Conservation (phyloP, 2,329 filamentous ascomycete species). For the Diaporthe citri region DNA sequence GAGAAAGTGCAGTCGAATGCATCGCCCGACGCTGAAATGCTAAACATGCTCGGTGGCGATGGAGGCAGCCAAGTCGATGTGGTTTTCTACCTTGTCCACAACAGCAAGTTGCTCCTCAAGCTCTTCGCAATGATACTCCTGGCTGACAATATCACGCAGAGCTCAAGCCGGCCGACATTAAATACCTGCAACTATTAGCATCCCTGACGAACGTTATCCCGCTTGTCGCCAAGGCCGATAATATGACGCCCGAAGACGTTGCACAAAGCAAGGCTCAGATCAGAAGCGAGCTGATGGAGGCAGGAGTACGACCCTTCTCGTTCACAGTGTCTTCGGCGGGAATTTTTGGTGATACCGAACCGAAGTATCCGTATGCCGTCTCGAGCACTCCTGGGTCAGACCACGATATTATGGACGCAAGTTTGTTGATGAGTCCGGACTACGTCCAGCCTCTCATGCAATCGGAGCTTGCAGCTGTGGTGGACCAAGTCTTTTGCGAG, state of each 20-base stretch:
- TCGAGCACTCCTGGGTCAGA: conserved; percentile 81
- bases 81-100: conserved; percentile 83
- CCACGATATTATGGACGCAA: conserved; percentile 89
- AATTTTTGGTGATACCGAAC: conserved; percentile 41
- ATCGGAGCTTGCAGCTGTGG: conserved; percentile 79
- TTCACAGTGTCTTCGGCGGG: conserved; percentile 63
- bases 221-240: conserved; percentile 82
- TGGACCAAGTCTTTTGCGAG: conserved; percentile 81
- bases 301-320: conserved; percentile 74
- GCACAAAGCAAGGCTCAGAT: conserved; percentile 71
- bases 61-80: conserved; percentile 88
- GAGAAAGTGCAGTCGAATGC: conserved; percentile 72
- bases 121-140: background rate
- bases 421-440: conserved; percentile 90
- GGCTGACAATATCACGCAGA: conserved; percentile 54
- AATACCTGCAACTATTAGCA: conserved; percentile 78
- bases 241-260: conserved; percentile 70
- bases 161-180: conserved; percentile 73
- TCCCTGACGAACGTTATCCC: conserved; percentile 87
- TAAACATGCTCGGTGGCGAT: conserved; percentile 82
- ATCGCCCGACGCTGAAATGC: conserved; percentile 80
- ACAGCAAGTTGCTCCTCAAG: conserved; percentile 64
- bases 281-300: conserved; percentile 65
- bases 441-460: conserved; percentile 84
- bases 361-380: conserved; percentile 75